Base-by-base conservation (phyloP, 2,329 filamentous ascomycete genomes). In the Exophiala phaeomuriformis region DNA sequence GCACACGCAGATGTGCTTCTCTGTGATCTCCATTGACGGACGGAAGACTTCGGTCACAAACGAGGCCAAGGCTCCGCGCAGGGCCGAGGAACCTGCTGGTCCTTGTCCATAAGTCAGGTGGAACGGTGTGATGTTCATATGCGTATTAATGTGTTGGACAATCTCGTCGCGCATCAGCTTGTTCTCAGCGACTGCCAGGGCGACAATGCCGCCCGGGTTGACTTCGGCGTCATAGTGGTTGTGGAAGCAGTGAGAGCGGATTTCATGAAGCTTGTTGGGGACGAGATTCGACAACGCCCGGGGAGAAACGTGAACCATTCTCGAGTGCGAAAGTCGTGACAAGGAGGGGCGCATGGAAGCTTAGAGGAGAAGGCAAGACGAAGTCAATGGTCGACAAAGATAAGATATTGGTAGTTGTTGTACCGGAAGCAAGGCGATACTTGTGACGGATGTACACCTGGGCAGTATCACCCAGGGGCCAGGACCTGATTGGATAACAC, bases 81-180 rank as follows among this genome's bases (percentile, higher is more conserved):
- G 60, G 12, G 59, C 55, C 4, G 37, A 48, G 0, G 68, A 68
- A 6, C 69, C 69, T 4, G 52, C 48, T 0, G 64, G 62, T 1
- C 68, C 69, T 8, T 70, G 65, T 19, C 69, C 68, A 53, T 71
- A 72, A 8, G 69, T 70, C 44, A 71, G 64, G 48, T 57, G 54
- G 47, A 53, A 53, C 1, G 49, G 55, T 4, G 36, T 58, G 40
- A 60, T 56, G 41, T 48, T 45, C 44, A 56, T 51, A 30, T 54
- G 29, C 8, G n/a, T 47, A 48, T 58, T 59, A 47, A 61, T 52
- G 40, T 59, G 51, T 3, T 41, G 37, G 12, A 49, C 47, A 12
- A 61, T 57, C 27, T 61, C 57, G 19, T 56, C 47, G 36, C 52
- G 53, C 53, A 61, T 60, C 8, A 61, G 47, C 39, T 53, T 56